Evolutionary conservation across 164 flowering plant genomes (phyloP).

Genomic region (Aristolochia contorta): DNA sequence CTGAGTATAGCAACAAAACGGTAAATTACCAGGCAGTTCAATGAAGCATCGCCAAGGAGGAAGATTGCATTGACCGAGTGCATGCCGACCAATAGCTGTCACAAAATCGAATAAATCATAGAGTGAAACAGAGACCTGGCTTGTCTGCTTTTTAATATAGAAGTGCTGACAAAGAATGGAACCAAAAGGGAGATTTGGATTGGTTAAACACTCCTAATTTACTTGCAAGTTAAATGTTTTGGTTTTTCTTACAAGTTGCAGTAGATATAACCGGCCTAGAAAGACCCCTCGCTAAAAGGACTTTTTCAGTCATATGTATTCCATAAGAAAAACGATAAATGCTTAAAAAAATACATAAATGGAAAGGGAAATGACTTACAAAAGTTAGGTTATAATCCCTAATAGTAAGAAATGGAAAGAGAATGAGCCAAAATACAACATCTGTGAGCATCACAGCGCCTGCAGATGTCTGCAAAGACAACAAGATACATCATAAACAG

Average conservation of each 20-base stretch:
- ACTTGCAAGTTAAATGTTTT: too few species aligned
- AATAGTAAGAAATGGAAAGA: constrained; percentile 74
- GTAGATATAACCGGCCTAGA: too few species aligned
- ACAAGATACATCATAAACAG: not conserved
- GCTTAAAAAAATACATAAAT: not conserved
- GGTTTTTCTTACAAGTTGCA: too few species aligned
- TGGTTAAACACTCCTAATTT: too few species aligned
- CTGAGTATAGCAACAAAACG: not conserved
- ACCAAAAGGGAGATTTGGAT: too few species aligned
- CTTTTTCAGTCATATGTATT: too few species aligned
- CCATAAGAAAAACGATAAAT: not conserved
- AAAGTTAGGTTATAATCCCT: constrained; percentile 49
- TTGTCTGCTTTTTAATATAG: too few species aligned
- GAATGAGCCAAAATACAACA: constrained; percentile 80
- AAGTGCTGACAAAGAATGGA: too few species aligned
- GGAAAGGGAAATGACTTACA: constrained; percentile 37
- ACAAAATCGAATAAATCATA: not conserved
- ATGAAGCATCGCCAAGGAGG: constrained; percentile 63
- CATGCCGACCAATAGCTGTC: constrained; percentile 67
- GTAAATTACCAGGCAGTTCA: constrained; percentile 67
- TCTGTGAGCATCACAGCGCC: constrained; percentile 96
- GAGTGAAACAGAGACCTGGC: not conserved
- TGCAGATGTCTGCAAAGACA: constrained; percentile 63
- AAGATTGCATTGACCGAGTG: constrained; percentile 79
- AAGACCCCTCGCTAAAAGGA: too few species aligned